Conservation (phyloP, 805 yeast species). For the Saccharomycopsis fibuligera region DNA sequence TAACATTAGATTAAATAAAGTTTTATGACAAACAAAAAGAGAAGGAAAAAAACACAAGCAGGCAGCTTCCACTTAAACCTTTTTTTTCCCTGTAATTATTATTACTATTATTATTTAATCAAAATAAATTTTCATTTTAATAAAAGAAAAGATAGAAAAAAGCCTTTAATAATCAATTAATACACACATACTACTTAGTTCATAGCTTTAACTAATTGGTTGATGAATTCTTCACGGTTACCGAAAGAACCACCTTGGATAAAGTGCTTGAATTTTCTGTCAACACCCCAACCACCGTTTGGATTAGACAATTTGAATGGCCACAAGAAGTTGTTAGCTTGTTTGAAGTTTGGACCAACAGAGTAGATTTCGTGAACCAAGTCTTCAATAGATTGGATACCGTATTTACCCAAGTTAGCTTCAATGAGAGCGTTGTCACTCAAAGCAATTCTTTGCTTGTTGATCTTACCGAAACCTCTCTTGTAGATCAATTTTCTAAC, state of each 20-base stretch:
- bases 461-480: conserved; percentile 97
- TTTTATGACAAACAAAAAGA: no score
- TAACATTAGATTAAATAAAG: no score
- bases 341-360: conserved; percentile 98
- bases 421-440: conserved; percentile 85
- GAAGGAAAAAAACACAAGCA: no score
- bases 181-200: conserved; percentile 46
- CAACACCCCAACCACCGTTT: conserved; percentile 95
- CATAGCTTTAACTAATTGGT: conserved; percentile 90
- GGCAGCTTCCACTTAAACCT: no score
- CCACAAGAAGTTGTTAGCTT: conserved; percentile 97
- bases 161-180: background rate
- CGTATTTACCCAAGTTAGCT: conserved; percentile 85
- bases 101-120: background rate
- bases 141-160: background rate
- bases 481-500: conserved; percentile 90
- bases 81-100: no score
- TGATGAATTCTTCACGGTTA: conserved; percentile 95
- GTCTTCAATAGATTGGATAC: conserved; percentile 87
- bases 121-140: background rate
- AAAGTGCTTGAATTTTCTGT: conserved; percentile 94
- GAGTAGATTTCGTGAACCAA: conserved; percentile 93
- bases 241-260: conserved; percentile 98
- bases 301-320: conserved; percentile 97
- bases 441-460: conserved; percentile 91